Percentiles rank a stretch among this genome's conserved stretches.
Evolutionary conservation across 116 monocot species (phyloP).

Genomic region (Papilionanthe hybrid): DNA sequence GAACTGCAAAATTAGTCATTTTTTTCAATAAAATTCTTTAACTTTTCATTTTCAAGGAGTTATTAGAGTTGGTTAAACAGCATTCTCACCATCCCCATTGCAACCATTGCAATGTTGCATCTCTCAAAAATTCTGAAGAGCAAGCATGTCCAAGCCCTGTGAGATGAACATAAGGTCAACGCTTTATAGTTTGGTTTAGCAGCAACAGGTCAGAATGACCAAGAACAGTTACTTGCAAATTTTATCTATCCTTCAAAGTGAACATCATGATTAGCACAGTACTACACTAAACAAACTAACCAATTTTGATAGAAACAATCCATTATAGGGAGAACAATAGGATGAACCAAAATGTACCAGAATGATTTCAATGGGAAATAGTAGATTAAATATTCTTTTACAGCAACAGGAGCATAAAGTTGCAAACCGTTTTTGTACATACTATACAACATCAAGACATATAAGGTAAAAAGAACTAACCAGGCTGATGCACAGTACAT

Average conservation of each 20-base stretch:
- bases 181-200: no score
- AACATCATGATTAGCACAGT: not conserved
- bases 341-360: no score
- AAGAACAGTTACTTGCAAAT: not conserved
- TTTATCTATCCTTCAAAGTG: not conserved
- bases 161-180: not conserved
- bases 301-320: no score
- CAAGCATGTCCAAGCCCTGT: constrained; percentile 82
- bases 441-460: no score
- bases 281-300: no score
- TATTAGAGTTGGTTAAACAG: not conserved
- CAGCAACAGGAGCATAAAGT: no score
- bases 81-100: constrained; percentile 58
- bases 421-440: no score
- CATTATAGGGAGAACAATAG: no score
- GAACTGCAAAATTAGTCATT: constrained; percentile 37
- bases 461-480: constrained; percentile 30
- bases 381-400: no score
- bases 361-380: no score
- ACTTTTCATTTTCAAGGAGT: not conserved
- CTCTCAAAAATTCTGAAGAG: constrained; percentile 69
- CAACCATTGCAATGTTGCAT: constrained; percentile 73
- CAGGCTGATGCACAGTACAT: constrained; percentile 78
- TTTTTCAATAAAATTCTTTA: not conserved
- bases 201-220: no score